These are phyloP conservation scores for Boechera stricta DNA, from an alignment of 345 rosid genomes.

Conservation along the genomic window DNA sequence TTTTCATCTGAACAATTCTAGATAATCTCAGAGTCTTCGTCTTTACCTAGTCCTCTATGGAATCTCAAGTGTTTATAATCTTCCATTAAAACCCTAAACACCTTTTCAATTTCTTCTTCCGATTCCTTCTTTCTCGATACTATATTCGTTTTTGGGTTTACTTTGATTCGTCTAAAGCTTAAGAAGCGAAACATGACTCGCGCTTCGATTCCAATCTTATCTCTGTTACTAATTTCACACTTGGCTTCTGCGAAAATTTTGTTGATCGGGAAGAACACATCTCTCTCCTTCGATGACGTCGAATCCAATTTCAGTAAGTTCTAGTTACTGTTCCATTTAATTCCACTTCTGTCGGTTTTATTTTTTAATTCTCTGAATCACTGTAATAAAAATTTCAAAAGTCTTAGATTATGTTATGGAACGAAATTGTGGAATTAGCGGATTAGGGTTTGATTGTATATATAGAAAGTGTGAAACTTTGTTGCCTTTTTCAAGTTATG, in stretches of 20 bases:
- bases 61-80: conserved; percentile 62
- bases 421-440: not conserved
- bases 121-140: not conserved
- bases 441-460: conserved; percentile 28
- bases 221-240: conserved; percentile 40
- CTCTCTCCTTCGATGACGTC: conserved; percentile 73
- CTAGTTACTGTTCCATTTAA: conserved; percentile 1
- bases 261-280: conserved; percentile 63
- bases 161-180: not conserved
- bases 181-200: conserved; percentile 28
- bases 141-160: not conserved
- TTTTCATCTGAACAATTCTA: conserved; percentile 17
- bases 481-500: not conserved
- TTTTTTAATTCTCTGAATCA: too few relatives aligned
- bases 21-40: conserved; percentile 18
- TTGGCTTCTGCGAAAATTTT: conserved; percentile 61
- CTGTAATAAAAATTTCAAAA: not conserved
- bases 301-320: conserved; percentile 85
- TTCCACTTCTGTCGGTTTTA: not conserved
- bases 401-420: not conserved
- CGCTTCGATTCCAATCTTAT: conserved; percentile 42
- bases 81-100: conserved; percentile 46
- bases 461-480: not conserved
- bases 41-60: conserved; percentile 51
- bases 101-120: not conserved